Conservation (phyloP, 2,329 filamentous ascomycete genomes). For the Chlorencoelia australis region DNA sequence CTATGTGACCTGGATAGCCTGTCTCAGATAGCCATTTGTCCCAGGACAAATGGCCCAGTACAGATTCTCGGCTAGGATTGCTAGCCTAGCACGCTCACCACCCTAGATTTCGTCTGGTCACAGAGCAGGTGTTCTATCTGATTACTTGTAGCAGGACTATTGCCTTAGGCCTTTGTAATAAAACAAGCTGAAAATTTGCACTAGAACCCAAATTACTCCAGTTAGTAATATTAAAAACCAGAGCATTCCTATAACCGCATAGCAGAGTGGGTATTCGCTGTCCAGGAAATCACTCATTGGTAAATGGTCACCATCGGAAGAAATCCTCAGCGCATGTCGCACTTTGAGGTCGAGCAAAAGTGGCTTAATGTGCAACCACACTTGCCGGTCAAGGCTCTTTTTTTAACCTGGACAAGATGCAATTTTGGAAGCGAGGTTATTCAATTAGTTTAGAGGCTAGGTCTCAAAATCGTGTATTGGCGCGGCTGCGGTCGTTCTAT, state of each 20-base stretch:
- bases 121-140: background rate
- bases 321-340: no score
- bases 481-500: background rate
- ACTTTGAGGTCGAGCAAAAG: no score
- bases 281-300: background rate
- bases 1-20: slow-evolving; percentile 6
- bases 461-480: no score
- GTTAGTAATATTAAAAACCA: no score
- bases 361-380: no score
- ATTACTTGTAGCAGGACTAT: slow-evolving; percentile 1
- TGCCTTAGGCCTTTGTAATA: background rate
- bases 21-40: slow-evolving; percentile 1
- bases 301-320: no score
- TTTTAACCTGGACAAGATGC: no score
- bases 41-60: background rate
- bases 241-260: background rate
- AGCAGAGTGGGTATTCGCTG: background rate
- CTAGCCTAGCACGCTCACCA: slow-evolving; percentile 1
- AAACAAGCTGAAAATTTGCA: background rate
- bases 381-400: no score
- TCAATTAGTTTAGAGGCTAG: no score
- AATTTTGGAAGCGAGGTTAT: no score
- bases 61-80: background rate
- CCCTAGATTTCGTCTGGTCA: background rate
- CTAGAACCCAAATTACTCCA: no score